These are phyloP conservation scores for Pichia sp. DNA, from an alignment of 1,139 yeast genomes.

Conservation along the genomic window DNA sequence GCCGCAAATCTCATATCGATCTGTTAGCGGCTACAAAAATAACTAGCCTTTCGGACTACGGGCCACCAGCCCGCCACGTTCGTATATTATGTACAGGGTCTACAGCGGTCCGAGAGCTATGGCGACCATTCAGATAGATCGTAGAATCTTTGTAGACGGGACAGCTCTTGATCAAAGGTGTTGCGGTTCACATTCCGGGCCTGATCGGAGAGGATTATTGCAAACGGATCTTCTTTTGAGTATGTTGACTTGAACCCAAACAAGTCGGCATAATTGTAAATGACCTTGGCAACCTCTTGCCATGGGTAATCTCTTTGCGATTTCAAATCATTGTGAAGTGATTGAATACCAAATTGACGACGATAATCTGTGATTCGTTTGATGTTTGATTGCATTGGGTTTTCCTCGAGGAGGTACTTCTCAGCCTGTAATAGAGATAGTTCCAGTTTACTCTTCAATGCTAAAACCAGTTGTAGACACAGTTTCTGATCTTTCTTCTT, in stretches of 20 bases:
- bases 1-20: too few relatives aligned
- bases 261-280: conserved; percentile 17
- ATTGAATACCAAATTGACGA: conserved; percentile 16
- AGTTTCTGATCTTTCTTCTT: conserved; percentile 10
- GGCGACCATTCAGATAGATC: conserved; percentile 10
- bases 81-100: too few relatives aligned
- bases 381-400: not conserved
- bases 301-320: conserved; percentile 16
- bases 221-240: conserved; percentile 14
- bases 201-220: conserved; percentile 10
- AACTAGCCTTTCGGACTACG: too few relatives aligned
- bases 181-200: conserved; percentile 5
- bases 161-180: conserved; percentile 10
- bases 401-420: conserved; percentile 11
- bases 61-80: too few relatives aligned
- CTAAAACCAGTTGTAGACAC: conserved; percentile 13
- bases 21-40: too few relatives aligned
- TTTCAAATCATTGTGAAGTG: conserved; percentile 12
- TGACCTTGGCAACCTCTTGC: conserved; percentile 22
- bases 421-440: conserved; percentile 19
- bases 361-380: conserved; percentile 5
- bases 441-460: conserved; percentile 18
- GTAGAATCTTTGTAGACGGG: conserved; percentile 10
- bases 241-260: conserved; percentile 15
- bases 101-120: not conserved